Evolutionary conservation across 2,329 filamentous ascomycete genomes (phyloP).

Genomic region (Aureobasidium sp.): DNA sequence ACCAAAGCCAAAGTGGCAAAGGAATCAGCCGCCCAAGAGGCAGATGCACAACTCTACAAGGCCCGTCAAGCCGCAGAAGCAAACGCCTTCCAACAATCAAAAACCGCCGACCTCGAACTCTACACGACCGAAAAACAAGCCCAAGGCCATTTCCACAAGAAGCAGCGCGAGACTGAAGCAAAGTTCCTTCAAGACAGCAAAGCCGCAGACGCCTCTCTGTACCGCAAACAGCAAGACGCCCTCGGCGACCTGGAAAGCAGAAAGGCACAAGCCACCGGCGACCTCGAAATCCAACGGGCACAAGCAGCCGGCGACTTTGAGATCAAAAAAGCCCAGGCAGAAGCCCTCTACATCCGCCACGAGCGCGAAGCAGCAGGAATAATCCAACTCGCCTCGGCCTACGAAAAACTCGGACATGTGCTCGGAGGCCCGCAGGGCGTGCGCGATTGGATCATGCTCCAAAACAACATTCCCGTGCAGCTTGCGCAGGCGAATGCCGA

Average conservation of each 20-base stretch:
- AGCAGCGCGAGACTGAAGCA: conserved; percentile 34
- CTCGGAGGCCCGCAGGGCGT: conserved; percentile 73
- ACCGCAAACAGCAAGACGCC: conserved; percentile 38
- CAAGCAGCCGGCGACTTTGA: conserved; percentile 42
- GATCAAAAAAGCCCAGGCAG: conserved; percentile 46
- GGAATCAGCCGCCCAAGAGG: conserved; percentile 62
- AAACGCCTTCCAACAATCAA: conserved; percentile 53
- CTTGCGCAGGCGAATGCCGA: conserved; percentile 71
- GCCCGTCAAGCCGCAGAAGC: conserved; percentile 42
- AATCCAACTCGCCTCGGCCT: conserved; percentile 71
- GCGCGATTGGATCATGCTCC: conserved; percentile 81
- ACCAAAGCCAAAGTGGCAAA: conserved; percentile 66
- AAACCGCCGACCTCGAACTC: conserved; percentile 49
- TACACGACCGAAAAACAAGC: conserved; percentile 46
- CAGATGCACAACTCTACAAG: conserved; percentile 50
- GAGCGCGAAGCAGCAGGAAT: conserved; percentile 73
- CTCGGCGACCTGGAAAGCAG: conserved; percentile 36
- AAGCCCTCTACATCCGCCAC: conserved; percentile 53
- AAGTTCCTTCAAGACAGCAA: conserved; percentile 30
- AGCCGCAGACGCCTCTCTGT: conserved; percentile 41
- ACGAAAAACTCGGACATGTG: conserved; percentile 63
- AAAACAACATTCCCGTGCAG: conserved; percentile 69
- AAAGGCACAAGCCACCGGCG: conserved; percentile 42
- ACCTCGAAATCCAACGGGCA: conserved; percentile 38
- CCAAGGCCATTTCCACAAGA: conserved; percentile 48